These are phyloP conservation scores for Fomitopsis palustris DNA, from an alignment of 1,284 basidiomycete species.

Conservation along the genomic window DNA sequence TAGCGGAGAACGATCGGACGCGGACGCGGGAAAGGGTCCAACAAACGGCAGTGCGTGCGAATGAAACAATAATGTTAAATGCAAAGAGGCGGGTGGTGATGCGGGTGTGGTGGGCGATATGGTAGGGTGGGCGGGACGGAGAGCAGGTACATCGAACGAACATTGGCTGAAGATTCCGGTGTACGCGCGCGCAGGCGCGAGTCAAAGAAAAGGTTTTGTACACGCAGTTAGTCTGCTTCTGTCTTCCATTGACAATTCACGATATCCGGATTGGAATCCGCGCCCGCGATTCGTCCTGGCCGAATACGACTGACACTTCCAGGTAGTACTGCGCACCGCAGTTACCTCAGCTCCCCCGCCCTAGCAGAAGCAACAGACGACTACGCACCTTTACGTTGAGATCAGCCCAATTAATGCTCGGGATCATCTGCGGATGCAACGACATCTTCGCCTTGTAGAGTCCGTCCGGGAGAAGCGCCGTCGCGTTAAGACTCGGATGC, in stretches of 20 bases:
- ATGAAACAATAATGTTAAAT: slow-evolving; percentile 1
- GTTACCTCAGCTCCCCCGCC: no score
- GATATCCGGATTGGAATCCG: slow-evolving; percentile 56
- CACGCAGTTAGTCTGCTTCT: neutral
- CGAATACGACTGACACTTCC: slow-evolving; percentile 61
- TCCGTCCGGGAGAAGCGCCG: slow-evolving; percentile 57
- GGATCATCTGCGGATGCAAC: slow-evolving; percentile 55
- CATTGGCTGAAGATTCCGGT: no score
- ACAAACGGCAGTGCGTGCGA: neutral
- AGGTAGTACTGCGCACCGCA: slow-evolving; percentile 57
- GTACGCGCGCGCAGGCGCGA: no score
- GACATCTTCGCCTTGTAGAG: slow-evolving; percentile 56
- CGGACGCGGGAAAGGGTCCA: neutral
- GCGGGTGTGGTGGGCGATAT: neutral
- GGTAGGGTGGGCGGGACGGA: neutral
- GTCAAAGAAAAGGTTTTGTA: neutral
- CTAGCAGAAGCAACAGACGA: no score
- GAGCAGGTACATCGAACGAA: no score
- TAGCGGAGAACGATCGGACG: neutral
- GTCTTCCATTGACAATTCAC: neutral
- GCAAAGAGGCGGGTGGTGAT: neutral
- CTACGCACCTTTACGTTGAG: slow-evolving; percentile 59
- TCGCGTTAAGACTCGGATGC: slow-evolving; percentile 46
- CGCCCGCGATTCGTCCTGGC: slow-evolving; percentile 56
- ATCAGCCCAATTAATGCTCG: slow-evolving; percentile 62